Evolutionary conservation across 805 yeast species (phyloP).

Genomic region (Saccharomycopsis babjevae): DNA sequence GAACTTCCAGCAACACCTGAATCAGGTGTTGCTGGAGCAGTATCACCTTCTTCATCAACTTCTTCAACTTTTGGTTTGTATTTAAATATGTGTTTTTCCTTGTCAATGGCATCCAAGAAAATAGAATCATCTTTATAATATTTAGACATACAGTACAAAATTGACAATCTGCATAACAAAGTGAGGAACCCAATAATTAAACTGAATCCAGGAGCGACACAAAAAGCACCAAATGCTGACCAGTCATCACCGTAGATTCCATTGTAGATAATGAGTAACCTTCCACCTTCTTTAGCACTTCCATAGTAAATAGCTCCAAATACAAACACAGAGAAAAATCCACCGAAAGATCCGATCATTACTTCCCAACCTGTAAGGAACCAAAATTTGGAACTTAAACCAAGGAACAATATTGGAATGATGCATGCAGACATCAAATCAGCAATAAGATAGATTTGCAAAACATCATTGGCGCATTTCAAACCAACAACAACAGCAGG

Average conservation of each 20-base stretch:
- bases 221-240: slow-evolving; percentile 94
- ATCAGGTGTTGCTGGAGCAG: neutral
- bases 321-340: slow-evolving; percentile 66
- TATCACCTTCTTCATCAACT: slow-evolving; percentile 5
- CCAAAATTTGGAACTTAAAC: slow-evolving; percentile 57
- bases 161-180: slow-evolving; percentile 38
- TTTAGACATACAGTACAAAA: slow-evolving; percentile 26
- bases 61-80: slow-evolving; percentile 16
- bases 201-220: slow-evolving; percentile 80
- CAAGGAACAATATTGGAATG: slow-evolving; percentile 75
- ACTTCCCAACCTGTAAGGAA: slow-evolving; percentile 73
- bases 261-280: slow-evolving; percentile 60
- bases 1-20: neutral
- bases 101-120: slow-evolving; percentile 13
- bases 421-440: slow-evolving; percentile 83
- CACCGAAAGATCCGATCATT: slow-evolving; percentile 76
- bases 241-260: slow-evolving; percentile 79
- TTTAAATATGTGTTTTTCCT: slow-evolving; percentile 10
- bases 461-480: slow-evolving; percentile 68
- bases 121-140: slow-evolving; percentile 19
- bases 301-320: slow-evolving; percentile 77
- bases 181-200: slow-evolving; percentile 44
- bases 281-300: slow-evolving; percentile 65
- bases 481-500: slow-evolving; percentile 82
- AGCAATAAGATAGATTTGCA: slow-evolving; percentile 83